A percentile compares a stretch with the other conserved stretches of the same genome.
Conservation (phyloP, 1,284 basidiomycete genomes). For the Trichosporon coremiiforme region DNA sequence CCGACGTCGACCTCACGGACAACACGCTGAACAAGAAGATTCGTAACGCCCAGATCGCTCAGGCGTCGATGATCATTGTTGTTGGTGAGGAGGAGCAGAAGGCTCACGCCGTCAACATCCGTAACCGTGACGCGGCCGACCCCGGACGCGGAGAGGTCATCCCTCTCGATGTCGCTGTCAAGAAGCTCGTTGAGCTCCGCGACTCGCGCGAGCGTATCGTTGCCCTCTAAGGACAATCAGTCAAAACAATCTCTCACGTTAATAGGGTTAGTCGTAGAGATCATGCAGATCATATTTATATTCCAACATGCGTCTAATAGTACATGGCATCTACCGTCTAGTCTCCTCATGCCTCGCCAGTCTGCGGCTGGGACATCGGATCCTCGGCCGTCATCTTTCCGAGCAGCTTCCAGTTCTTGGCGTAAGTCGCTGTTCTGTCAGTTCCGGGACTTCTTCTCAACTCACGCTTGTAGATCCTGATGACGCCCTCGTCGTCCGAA, state of each 20-base stretch:
- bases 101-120: constrained; percentile 83
- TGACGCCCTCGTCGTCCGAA: constrained; percentile 82
- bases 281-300: constrained; percentile 12
- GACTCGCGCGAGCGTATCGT: constrained; percentile 38
- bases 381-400: constrained; percentile 56
- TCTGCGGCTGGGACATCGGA: constrained; percentile 41
- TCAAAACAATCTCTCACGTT: constrained; percentile 1
- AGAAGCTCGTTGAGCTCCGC: constrained; percentile 48
- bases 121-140: constrained; percentile 83
- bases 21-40: constrained; percentile 98
- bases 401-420: constrained; percentile 54
- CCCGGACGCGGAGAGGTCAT: constrained; percentile 55
- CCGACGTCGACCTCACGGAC: constrained; percentile 88
- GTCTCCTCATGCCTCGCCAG: constrained; percentile 3
- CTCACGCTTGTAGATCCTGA: constrained; percentile 80
- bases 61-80: constrained; percentile 93
- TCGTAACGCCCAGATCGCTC: constrained; percentile 84
- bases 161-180: constrained; percentile 47
- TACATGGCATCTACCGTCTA: constrained; percentile 14
- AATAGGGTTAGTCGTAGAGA: constrained; percentile 15
- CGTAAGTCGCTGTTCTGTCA: constrained; percentile 53
- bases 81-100: constrained; percentile 92
- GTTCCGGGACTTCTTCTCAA: constrained; percentile 10
- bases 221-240: constrained; percentile 29
- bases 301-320: constrained; percentile 11